These are phyloP conservation scores for Sphagnum contortum DNA, from an alignment of 225 moss, liverwort and hornwort genomes.

Conservation along the genomic window DNA sequence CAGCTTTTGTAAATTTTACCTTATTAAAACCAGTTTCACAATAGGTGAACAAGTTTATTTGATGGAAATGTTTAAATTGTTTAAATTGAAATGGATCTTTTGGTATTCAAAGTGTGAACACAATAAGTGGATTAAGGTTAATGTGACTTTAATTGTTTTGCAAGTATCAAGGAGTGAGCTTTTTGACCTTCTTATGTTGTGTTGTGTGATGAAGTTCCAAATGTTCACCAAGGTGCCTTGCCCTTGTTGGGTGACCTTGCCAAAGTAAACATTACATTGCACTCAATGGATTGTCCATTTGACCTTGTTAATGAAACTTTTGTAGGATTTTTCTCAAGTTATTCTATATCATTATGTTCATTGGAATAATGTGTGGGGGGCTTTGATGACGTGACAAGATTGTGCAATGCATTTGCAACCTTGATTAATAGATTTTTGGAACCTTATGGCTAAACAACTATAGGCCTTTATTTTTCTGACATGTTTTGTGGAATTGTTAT, in stretches of 20 bases:
- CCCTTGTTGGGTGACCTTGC: constrained; percentile 89
- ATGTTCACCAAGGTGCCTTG: constrained; percentile 94
- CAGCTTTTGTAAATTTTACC: no score
- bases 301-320: no score
- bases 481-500: no score
- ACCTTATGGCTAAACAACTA: constrained; percentile 90
- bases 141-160: no score
- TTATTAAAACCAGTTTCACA: no score
- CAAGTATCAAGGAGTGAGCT: constrained; percentile 93
- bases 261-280: constrained; percentile 31
- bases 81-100: no score
- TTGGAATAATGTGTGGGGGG: no score
- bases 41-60: no score
- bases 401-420: constrained; percentile 94
- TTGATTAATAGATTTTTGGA: constrained; percentile 79
- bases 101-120: no score
- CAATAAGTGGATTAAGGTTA: no score
- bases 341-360: not conserved
- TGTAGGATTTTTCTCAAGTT: not conserved
- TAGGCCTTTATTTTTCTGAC: constrained; percentile 14
- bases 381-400: constrained; percentile 34
- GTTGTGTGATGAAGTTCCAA: constrained; percentile 94
- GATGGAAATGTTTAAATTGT: no score
- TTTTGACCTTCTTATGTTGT: constrained; percentile 78
- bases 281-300: no score